Evolutionary conservation across 164 flowering plant genomes (phyloP).

Genomic region (Macadamia integrifolia): DNA sequence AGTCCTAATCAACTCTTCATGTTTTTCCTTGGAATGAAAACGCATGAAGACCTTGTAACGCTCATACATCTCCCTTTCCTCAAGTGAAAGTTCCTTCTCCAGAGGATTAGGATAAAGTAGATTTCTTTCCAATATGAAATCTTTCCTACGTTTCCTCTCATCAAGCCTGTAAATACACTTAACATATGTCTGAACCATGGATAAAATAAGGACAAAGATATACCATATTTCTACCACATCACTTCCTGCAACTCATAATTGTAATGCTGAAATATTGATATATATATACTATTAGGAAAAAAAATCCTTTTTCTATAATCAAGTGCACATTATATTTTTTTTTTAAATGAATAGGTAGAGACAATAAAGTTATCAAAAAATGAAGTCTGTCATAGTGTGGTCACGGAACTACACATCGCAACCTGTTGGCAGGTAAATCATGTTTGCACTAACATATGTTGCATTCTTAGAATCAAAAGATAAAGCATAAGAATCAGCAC

Average conservation of each 20-base stretch:
- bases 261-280: not conserved
- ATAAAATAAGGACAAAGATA: not conserved
- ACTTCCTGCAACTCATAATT: not conserved
- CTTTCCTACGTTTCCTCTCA: constrained; percentile 92
- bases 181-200: not conserved
- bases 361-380: not conserved
- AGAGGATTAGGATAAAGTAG: constrained; percentile 67
- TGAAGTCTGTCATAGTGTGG: not conserved
- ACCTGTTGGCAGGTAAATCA: not conserved
- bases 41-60: constrained; percentile 80
- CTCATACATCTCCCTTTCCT: constrained; percentile 65
- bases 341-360: not conserved
- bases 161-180: constrained; percentile 64
- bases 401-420: not conserved
- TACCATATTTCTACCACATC: not conserved
- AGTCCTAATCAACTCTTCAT: constrained; percentile 52
- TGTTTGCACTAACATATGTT: not conserved
- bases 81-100: constrained; percentile 60
- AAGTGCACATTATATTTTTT: not conserved
- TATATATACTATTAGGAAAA: not conserved
- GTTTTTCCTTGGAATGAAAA: constrained; percentile 76
- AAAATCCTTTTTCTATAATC: not conserved
- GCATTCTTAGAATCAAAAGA: not conserved
- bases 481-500: not conserved
- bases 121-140: constrained; percentile 80